Base-by-base conservation (phyloP, 2,329 filamentous ascomycete genomes). In the Fusarium clavum region DNA sequence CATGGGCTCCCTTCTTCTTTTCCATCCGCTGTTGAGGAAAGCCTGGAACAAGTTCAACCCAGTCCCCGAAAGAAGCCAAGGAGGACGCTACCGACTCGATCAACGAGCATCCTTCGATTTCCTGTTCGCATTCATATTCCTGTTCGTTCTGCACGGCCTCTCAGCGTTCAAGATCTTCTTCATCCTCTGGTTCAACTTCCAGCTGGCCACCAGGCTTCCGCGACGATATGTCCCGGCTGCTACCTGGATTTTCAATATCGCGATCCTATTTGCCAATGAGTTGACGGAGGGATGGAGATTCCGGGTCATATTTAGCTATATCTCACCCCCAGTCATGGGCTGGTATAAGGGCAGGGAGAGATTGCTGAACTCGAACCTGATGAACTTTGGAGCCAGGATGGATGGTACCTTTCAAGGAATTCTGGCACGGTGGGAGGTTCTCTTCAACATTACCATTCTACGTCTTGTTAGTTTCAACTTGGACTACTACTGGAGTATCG, bases 401-500 rank as follows among this genome's bases (percentile, higher is more conserved):
- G 96, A 99, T 80, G 85, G 86, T 27, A 72, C 61, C 55, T 91
- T 91, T 70, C 90, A 93, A 10, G 96, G 96, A 1, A 83, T 99
- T n/a, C 90, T 97, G 77, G 85, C 91, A 0, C 88, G 95, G 63
- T 99, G 96, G 96, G 94, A 98, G 79, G 90, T 99, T n/a, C 86
- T 98, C 8, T 99, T 99, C 86, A 99, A 99, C 77, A 89, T 99
- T 67, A 98, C 95, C 5, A 91, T 98, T 27, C 83, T 99, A 59
- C 91, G 96, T 8, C 85, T 98, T 49, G 94, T 99, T 75, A 98
- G 95, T 79, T 99, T 97, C 86, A 98, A 98, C 79, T 81, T 99
- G 77, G 96, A 99, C 81, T 94, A 97, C 79, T 95, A 97, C 79
- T 99, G 96, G 95, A 96, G 93, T 74, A 80, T 92, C 5, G 89